phyloP scores from a whole-genome alignment of 768 basidiomycete species.

The Pleurotus eryngii region DNA sequence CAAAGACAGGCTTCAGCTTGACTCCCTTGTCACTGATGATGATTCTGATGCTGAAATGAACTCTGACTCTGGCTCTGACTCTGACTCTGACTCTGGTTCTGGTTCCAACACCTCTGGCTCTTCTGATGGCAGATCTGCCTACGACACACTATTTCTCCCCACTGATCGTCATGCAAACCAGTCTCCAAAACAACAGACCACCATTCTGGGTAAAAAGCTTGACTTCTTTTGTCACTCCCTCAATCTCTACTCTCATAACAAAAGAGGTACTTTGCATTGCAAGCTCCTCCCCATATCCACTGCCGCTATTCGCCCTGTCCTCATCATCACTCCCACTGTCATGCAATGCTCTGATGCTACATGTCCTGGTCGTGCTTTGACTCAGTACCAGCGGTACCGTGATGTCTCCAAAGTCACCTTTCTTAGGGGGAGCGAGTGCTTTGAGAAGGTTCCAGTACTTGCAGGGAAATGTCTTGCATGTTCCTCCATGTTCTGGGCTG shows the following conservation, averaged over 20 bases:
- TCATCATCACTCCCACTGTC: not conserved
- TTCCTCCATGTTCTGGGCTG: conserved; percentile 13
- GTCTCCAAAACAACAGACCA: no score
- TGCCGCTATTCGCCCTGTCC: not conserved
- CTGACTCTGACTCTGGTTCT: not conserved
- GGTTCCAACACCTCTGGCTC: not conserved
- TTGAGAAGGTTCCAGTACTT: conserved; percentile 10
- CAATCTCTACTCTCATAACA: no score
- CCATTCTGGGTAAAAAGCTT: no score
- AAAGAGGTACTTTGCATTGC: no score
- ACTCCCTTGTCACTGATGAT: not conserved
- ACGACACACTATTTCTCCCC: not conserved
- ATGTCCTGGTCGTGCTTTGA: not conserved
- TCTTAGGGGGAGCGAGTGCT: conserved; percentile 9
- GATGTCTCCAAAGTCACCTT: conserved; percentile 14
- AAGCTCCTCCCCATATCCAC: not conserved
- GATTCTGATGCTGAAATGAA: not conserved
- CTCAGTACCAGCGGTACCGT: not conserved
- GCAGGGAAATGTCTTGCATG: conserved; percentile 14
- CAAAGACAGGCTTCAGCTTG: not conserved
- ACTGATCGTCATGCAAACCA: no score
- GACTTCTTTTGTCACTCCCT: no score
- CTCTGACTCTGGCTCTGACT: not conserved
- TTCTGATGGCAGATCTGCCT: not conserved
- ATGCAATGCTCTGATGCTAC: conserved; percentile 1